Base-by-base conservation (phyloP, 305 asterid species). In the Fraxinus baroniana region DNA sequence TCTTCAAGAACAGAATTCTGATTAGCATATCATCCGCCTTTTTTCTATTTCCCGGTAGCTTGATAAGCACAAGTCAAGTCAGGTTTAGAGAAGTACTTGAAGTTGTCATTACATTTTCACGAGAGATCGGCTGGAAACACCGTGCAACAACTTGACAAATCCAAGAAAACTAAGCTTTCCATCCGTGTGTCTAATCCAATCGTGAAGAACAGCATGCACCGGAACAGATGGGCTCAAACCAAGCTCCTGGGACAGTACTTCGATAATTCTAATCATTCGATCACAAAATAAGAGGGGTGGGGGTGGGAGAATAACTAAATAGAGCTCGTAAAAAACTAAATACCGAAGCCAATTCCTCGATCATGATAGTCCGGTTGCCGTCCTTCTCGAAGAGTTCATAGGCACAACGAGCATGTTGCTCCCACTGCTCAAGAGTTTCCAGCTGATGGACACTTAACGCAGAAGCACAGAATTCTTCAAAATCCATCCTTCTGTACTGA, bases 121-220 rank as follows among this genome's bases (percentile, higher is more conserved):
- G 33, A 87, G 83, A 44, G 91, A 79, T 12, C 94, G 92, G 87
- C 89, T 89, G 7, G 94, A 92, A 32, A 85, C 84, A 10, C 93
- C 96, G 12, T 91, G 97, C 90, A 92, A 84, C 90, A 92, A 46
- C 84, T 91, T 90, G 41, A 83, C 89, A 62, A 91, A 92, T 60
- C 97, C 97, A 13, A 91, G 90, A 84, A 92, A 91, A 75, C 97
- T 92, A 39, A 92, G 94, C 83, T 92, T 92, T 85, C 97, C 97
- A 44, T 92, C 97, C 1, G 92, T 86, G 77, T 90, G 95, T 35
- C 97, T 84, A 35, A 92, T 86, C 97, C 95, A 92, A 82, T 92
- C 95, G 32, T 86, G 89, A 41, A 92, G 90, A 79, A 92, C 97
- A 13, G 93, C 92, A 77, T 92, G 94, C 75, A 92, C 90, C 0